Conservation (phyloP, 805 yeast species). For the Pichia membranifaciens region DNA sequence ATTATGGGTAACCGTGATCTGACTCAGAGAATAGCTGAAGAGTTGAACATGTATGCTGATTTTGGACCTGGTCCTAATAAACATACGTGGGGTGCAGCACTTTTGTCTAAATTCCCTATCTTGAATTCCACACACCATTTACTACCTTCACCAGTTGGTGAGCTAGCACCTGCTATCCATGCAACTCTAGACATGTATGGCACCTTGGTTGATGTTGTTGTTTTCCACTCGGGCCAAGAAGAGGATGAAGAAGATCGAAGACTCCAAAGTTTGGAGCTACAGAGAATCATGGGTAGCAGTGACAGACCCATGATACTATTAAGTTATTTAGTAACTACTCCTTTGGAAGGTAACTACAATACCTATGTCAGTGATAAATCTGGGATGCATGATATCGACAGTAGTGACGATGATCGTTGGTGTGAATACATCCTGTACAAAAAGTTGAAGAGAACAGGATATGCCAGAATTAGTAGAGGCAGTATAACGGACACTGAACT, state of each 20-base stretch:
- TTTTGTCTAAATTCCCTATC: constrained; percentile 91
- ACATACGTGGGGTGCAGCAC: constrained; percentile 97
- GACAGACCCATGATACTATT: constrained; percentile 78
- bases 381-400: constrained; percentile 91
- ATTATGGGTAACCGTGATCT: constrained; percentile 94
- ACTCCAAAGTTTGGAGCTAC: constrained; percentile 70
- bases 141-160: constrained; percentile 95
- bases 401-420: constrained; percentile 95
- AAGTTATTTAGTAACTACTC: constrained; percentile 86
- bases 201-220: constrained; percentile 81
- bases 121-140: constrained; percentile 84
- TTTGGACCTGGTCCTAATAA: constrained; percentile 97
- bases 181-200: constrained; percentile 94
- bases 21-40: constrained; percentile 87
- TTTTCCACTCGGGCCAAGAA: constrained; percentile 97
- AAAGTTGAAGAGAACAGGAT: constrained; percentile 79
- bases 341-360: constrained; percentile 84
- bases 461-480: constrained; percentile 89
- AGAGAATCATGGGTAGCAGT: constrained; percentile 76
- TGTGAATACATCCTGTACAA: constrained; percentile 93
- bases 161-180: constrained; percentile 95
- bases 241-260: constrained; percentile 94
- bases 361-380: constrained; percentile 79
- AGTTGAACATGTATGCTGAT: constrained; percentile 89
- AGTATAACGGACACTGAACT: constrained; percentile 96